Conservation (phyloP, 768 basidiomycete genomes). For the Strobilomyces echinocephalus region DNA sequence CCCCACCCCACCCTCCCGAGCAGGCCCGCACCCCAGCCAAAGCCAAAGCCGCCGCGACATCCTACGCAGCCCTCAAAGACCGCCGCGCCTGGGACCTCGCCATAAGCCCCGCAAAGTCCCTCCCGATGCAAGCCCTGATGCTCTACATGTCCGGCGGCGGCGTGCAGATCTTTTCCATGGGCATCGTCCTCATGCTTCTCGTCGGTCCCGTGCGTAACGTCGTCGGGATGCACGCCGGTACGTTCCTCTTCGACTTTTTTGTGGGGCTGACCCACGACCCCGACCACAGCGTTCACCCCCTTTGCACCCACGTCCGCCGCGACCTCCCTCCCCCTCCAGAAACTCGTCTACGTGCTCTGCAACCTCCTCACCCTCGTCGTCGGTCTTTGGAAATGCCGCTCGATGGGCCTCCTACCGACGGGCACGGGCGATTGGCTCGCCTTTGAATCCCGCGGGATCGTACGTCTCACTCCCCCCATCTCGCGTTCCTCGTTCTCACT, state of each 20-base stretch:
- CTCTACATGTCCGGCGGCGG: slow-evolving; percentile 97
- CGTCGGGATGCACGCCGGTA: slow-evolving; percentile 75
- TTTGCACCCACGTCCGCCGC: slow-evolving; percentile 38
- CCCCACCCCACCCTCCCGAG: no score
- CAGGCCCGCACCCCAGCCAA: slow-evolving; percentile 44
- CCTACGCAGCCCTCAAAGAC: slow-evolving; percentile 65
- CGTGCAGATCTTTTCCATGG: slow-evolving; percentile 95
- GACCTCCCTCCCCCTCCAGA: slow-evolving; percentile 61
- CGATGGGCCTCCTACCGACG: slow-evolving; percentile 87
- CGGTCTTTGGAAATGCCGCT: slow-evolving; percentile 88
- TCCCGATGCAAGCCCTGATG: slow-evolving; percentile 98
- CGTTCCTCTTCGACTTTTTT: no score
- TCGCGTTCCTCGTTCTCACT: neutral
- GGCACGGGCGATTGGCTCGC: slow-evolving; percentile 94
- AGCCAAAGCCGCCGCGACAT: slow-evolving; percentile 33
- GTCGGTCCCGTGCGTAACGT: slow-evolving; percentile 82
- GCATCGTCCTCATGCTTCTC: slow-evolving; percentile 91
- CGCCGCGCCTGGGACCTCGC: slow-evolving; percentile 86
- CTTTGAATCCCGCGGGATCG: slow-evolving; percentile 76
- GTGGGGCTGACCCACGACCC: no score
- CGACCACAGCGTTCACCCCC: slow-evolving; percentile 66
- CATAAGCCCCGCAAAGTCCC: slow-evolving; percentile 76
- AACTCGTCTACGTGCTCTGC: slow-evolving; percentile 64
- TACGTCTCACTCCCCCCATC: slow-evolving; percentile 29
- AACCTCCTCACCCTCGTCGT: slow-evolving; percentile 76